Base-by-base conservation (phyloP, 305 asterid species). In the Fraxinus greggii region DNA sequence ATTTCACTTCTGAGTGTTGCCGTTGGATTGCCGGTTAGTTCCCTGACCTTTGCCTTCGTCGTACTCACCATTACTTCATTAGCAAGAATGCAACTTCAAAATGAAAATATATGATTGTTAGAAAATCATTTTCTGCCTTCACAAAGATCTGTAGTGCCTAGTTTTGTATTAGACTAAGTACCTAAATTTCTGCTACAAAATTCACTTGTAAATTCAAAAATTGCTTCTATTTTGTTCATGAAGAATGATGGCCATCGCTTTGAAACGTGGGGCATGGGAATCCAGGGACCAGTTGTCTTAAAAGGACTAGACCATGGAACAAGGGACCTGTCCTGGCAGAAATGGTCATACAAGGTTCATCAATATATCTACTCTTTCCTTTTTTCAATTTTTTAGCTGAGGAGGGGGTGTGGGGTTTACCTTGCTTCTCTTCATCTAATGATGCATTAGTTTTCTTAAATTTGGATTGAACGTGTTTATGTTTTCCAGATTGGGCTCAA, bases 281-380 rank as follows among this genome's bases (percentile, higher is more conserved):
- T 96, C 81, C 84, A 89, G 1, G 99, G 98, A 83, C 98, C 99
- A 7, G 99, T 96, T 8, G 85, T 82, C 61, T 82, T 96, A 77
- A 84, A 80, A 7, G 98, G 99, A 73, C 90, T 96, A 38, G 91
- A 90, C 81, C 87, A 86, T 28, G 98, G 98, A 54, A 80, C 86
- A 8, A 77, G 78, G 85, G 98, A 96, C 89, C 86, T 96, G 65
- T 94, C 99, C 0, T 33, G 89, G 89, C 94, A 92, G 87, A 93
- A 92, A 86, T 96, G 99, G 99, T 93, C 98, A 3, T 96, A 96
- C 91, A 92, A 91, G 97, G 99, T 95, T 69, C 24, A 81, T 72
- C 38, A 70, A 24, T 5, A 23, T 83, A 59, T 75, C 13, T 29
- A 8, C 56, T 48, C 4, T 56, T 56, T 56, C 26, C 26, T 56